Evolutionary conservation across 2,329 filamentous ascomycete species (phyloP), one percentile per base, ranked within the genome.

Genomic region (Pseudogymnoascus sp.): DNA sequence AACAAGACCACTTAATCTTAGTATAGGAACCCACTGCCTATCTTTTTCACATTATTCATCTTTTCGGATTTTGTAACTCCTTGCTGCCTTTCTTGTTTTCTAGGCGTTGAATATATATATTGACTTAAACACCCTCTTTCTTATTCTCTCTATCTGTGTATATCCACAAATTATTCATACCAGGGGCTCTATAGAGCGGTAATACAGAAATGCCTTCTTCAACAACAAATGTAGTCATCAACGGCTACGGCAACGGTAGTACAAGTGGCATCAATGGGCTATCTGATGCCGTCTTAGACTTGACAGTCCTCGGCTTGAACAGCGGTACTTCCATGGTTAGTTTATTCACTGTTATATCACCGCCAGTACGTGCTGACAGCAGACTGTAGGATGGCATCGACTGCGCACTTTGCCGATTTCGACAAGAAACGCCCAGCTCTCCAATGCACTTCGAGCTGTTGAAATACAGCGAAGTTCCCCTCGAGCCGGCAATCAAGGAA

Each of bases 391-490:
- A 83, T 68, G 79, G 80, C 27, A 83, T 86, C 48, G 81, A 85
- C 69, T 84, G 81, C 66, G 82, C 81, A 1, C 74, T 85, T 7
- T 84, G 83, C 66, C 80, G 74, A 60, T 86, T 85, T 69, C 74
- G 74, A 55, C 83, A 86, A 68, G 76, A 77, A 15, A 75, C 76
- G 5, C 82, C 82, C 0, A 74, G 78, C 5, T 74, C 75, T 4
- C 77, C 80, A 2, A 79, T 86, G 77, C 78, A 81, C 66, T 81
- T 86, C 65, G 77, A 82, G 67, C 74, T 86, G 4, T 74, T 84
- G n/a, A 72, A 81, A 71, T 84, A 84, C 69, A 80, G 78, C 58
- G 82, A 85, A 66, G 75, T 83, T n/a, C 78, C 80, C 0, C 72
- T 86, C 13, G 78, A 81, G 29, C 76, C 74, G 29, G 74, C 69